Percentiles rank a stretch among this genome's conserved stretches.
These are phyloP conservation scores for Starmerella riodocensis DNA, from an alignment of 805 yeast species.

Conservation along the genomic window DNA sequence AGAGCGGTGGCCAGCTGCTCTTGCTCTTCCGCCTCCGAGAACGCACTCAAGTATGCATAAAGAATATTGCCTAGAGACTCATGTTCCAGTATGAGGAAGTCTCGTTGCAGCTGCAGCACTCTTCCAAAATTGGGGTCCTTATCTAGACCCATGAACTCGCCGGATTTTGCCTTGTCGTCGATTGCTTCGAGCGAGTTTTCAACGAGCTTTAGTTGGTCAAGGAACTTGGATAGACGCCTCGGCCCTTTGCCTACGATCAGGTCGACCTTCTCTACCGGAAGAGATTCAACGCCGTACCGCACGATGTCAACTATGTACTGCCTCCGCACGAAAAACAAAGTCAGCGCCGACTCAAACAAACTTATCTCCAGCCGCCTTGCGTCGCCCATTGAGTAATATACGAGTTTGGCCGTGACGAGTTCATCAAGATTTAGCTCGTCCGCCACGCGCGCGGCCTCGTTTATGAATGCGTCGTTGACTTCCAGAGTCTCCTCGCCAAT, in stretches of 20 bases:
- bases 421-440: conserved; percentile 69
- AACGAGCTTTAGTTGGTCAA: conserved; percentile 45
- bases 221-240: conserved; percentile 31
- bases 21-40: conserved; percentile 5
- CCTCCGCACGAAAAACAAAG: conserved; percentile 54
- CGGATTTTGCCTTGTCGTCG: conserved; percentile 38
- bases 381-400: conserved; percentile 36
- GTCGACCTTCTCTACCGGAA: conserved; percentile 7
- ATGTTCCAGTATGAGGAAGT: conserved; percentile 51
- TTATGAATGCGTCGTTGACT: conserved; percentile 53
- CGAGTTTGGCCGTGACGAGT: conserved; percentile 53
- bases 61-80: conserved; percentile 58
- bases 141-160: conserved; percentile 38
- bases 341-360: conserved; percentile 38
- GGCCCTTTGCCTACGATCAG: not conserved
- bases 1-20: conserved; percentile 31
- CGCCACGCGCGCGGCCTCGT: conserved; percentile 43
- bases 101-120: conserved; percentile 44
- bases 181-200: conserved; percentile 45
- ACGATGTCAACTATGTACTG: conserved; percentile 50
- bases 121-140: conserved; percentile 35
- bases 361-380: conserved; percentile 29
- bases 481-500: conserved; percentile 45
- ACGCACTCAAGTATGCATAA: conserved; percentile 29
- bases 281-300: conserved; percentile 11